Conservation (phyloP, 225 moss, liverwort and hornwort species). For the Marchantia polymorpha region DNA sequence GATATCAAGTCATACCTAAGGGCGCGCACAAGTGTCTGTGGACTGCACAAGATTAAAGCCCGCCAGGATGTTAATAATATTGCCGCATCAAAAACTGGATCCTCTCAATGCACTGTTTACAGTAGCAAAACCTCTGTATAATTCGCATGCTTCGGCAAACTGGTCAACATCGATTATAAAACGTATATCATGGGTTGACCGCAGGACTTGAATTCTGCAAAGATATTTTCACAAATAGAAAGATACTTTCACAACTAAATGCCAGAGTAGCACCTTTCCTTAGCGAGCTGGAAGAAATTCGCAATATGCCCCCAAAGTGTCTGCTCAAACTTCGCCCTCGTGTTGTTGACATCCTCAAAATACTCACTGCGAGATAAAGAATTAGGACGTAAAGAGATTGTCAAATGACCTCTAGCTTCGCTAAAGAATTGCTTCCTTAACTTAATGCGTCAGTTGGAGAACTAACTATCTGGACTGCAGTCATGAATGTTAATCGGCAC, state of each 20-base stretch:
- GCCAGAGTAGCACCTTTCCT: slow-evolving; percentile 64
- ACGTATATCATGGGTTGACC: too few relatives aligned
- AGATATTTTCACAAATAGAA: neutral
- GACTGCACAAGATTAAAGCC: slow-evolving; percentile 63
- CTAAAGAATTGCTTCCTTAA: too few relatives aligned
- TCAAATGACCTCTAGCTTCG: too few relatives aligned
- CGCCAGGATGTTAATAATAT: neutral
- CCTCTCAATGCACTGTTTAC: too few relatives aligned
- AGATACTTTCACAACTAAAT: neutral
- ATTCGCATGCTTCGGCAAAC: too few relatives aligned
- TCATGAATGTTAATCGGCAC: too few relatives aligned
- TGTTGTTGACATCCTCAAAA: slow-evolving; percentile 98
- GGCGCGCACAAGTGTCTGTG: slow-evolving; percentile 95
- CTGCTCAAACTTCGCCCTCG: slow-evolving; percentile 86
- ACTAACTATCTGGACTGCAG: too few relatives aligned
- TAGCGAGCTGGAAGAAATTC: slow-evolving; percentile 89
- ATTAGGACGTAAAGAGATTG: too few relatives aligned
- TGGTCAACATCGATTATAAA: too few relatives aligned
- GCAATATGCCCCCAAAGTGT: slow-evolving; percentile 82
- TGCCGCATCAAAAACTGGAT: too few relatives aligned
- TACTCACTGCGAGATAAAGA: slow-evolving; percentile 62
- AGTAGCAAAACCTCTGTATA: too few relatives aligned
- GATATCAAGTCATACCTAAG: slow-evolving; percentile 75
- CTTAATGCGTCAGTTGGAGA: too few relatives aligned
- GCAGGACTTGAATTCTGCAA: neutral